Percentiles rank a stretch among this genome's conserved stretches.
Evolutionary conservation across 2,329 filamentous ascomycete genomes (phyloP).

Genomic region (Colletotrichum abscissum): DNA sequence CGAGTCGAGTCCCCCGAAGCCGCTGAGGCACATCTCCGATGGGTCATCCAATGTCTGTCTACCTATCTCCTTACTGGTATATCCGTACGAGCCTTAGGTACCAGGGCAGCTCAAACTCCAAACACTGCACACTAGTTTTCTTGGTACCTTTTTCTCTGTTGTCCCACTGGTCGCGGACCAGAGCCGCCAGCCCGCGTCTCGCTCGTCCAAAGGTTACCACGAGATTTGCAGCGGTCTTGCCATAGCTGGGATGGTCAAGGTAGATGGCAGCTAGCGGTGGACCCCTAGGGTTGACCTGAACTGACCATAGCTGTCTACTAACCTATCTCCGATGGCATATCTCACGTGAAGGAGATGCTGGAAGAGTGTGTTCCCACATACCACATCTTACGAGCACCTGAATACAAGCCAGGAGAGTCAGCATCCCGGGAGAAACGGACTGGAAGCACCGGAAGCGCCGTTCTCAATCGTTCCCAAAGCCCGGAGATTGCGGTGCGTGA

Average conservation of each 20-base stretch:
- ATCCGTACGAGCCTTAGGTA: no score
- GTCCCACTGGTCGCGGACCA: constrained; percentile 14
- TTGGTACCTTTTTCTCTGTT: not conserved
- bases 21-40: not conserved
- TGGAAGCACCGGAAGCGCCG: not conserved
- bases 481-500: constrained; percentile 11
- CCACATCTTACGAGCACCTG: not conserved
- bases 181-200: constrained; percentile 6
- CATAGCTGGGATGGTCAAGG: constrained; percentile 24
- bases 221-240: constrained; percentile 33
- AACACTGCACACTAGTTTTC: constrained; percentile 4
- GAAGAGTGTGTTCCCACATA: not conserved
- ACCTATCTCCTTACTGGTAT: not conserved
- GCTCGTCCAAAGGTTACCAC: constrained; percentile 16
- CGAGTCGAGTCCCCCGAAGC: constrained; percentile 18
- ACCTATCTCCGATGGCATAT: not conserved
- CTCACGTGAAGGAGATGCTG: not conserved
- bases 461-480: not conserved
- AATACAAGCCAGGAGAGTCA: not conserved
- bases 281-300: constrained; percentile 9
- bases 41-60: not conserved
- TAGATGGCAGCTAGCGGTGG: constrained; percentile 15
- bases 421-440: not conserved
- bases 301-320: not conserved
- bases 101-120: not conserved